Percentiles rank a stretch among this genome's conserved stretches.
Conservation (phyloP, 2,329 filamentous ascomycete genomes). For the Dothideomycetes sp. region DNA sequence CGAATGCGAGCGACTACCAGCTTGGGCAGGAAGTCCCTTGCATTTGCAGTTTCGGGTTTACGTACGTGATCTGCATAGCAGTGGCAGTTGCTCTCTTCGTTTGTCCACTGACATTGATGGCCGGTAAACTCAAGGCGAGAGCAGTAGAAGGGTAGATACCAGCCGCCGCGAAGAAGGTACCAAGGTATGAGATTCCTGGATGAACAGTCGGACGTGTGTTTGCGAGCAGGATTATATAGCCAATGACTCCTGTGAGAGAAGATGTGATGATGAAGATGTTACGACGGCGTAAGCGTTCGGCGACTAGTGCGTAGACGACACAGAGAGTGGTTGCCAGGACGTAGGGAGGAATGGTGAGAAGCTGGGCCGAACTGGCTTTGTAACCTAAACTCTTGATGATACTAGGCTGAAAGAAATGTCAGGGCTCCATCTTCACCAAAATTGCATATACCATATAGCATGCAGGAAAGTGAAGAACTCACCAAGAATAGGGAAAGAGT, state of each 20-base stretch:
- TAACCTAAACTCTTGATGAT: slow-evolving; percentile 60
- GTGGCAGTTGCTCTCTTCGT: slow-evolving; percentile 61
- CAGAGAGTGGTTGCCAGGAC: slow-evolving; percentile 46
- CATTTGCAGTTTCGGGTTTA: too few relatives aligned
- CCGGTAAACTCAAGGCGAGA: slow-evolving; percentile 58
- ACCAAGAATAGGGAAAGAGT: slow-evolving; percentile 39
- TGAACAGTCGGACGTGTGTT: slow-evolving; percentile 31
- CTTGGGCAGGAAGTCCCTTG: too few relatives aligned
- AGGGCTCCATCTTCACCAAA: too few relatives aligned
- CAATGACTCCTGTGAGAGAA: slow-evolving; percentile 25
- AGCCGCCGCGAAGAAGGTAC: slow-evolving; percentile 35
- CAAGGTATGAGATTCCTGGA: slow-evolving; percentile 31
- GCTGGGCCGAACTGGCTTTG: slow-evolving; percentile 37
- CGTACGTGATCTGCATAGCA: slow-evolving; percentile 62
- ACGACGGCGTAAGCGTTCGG: slow-evolving; percentile 49
- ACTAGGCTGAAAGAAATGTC: too few relatives aligned
- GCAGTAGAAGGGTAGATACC: slow-evolving; percentile 60
- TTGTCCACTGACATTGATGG: slow-evolving; percentile 62
- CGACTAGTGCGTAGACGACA: slow-evolving; percentile 48
- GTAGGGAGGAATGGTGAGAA: slow-evolving; percentile 30
- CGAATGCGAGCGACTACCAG: too few relatives aligned
- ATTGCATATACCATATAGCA: too few relatives aligned
- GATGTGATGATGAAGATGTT: slow-evolving; percentile 53
- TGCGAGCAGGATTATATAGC: slow-evolving; percentile 30
- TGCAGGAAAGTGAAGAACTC: too few relatives aligned